Evolutionary conservation across 768 basidiomycete species (phyloP).

Genomic region (Boletus speciosus): DNA sequence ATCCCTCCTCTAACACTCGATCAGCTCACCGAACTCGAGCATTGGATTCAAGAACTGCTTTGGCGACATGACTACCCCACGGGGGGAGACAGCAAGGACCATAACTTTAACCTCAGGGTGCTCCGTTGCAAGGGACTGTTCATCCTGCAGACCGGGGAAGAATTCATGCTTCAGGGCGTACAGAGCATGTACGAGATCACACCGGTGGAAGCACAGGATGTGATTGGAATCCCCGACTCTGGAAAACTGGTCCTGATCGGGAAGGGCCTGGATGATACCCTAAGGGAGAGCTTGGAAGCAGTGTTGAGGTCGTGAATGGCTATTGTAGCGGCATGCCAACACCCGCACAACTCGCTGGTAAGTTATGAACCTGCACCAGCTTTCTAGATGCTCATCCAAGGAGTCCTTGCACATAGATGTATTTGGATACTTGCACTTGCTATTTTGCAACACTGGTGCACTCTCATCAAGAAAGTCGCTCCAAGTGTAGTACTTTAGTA

Average conservation of each 20-base stretch:
- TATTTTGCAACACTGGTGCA: neutral
- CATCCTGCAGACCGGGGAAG: constrained; percentile 46
- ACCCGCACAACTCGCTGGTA: neutral
- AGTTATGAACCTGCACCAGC: neutral
- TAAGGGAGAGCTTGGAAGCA: constrained; percentile 51
- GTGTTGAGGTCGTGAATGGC: constrained; percentile 7
- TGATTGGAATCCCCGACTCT: constrained; percentile 49
- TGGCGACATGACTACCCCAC: constrained; percentile 71
- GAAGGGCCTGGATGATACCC: constrained; percentile 60
- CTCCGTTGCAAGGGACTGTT: constrained; percentile 90
- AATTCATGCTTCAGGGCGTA: constrained; percentile 87
- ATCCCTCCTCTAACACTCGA: constrained; percentile 55
- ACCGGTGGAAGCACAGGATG: constrained; percentile 37
- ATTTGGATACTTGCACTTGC: no score
- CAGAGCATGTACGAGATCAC: constrained; percentile 82
- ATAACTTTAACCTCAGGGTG: constrained; percentile 45
- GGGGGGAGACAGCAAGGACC: constrained; percentile 15
- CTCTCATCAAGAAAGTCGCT: neutral
- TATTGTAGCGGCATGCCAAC: neutral
- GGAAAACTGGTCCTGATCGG: constrained; percentile 91
- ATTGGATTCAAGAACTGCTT: constrained; percentile 75
- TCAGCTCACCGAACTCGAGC: constrained; percentile 58
- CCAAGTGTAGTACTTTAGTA: neutral
- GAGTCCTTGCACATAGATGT: neutral
- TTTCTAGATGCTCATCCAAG: neutral